Conservation (phyloP, 768 basidiomycete species). For the Xanthoconium purpureum region DNA sequence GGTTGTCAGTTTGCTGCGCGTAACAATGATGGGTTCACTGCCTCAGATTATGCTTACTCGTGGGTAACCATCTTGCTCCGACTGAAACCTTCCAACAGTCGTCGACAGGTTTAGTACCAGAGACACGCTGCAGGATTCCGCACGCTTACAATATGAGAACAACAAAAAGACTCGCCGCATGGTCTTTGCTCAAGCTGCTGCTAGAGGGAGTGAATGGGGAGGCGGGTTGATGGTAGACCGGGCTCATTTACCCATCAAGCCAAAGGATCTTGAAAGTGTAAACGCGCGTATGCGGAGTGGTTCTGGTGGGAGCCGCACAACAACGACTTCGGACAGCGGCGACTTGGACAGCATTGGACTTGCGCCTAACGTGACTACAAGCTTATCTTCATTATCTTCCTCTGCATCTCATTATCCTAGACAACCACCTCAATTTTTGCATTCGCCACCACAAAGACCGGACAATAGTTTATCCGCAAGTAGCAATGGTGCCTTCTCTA, state of each 20-base stretch:
- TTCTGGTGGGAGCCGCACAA: conserved; percentile 77
- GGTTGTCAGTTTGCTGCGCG: conserved; percentile 80
- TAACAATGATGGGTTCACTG: conserved; percentile 90
- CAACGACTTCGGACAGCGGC: conserved; percentile 71
- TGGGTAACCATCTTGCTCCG: conserved; percentile 10
- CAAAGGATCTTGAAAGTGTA: conserved; percentile 38
- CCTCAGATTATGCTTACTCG: conserved; percentile 85
- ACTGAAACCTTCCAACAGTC: conserved; percentile 1
- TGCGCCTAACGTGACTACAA: conserved; percentile 38
- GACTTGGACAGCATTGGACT: conserved; percentile 50
- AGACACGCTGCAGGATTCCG: conserved; percentile 79
- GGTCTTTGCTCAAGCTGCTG: conserved; percentile 71
- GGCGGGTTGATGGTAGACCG: conserved; percentile 39
- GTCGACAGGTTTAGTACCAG: conserved; percentile 60
- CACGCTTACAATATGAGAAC: conserved; percentile 71
- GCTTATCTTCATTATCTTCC: conserved; percentile 60
- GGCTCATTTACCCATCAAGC: conserved; percentile 46
- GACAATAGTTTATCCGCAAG: conserved; percentile 31
- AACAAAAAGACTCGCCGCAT: conserved; percentile 74
- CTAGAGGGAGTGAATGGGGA: conserved; percentile 62
- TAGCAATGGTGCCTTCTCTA: conserved; percentile 38
- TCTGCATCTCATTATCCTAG: conserved; percentile 55
- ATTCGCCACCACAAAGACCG: conserved; percentile 41
- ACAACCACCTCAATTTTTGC: conserved; percentile 35
- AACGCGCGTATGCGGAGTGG: conserved; percentile 70